These are phyloP conservation scores for Syncephalis plumigaleata DNA, from an alignment of 371 early-diverging fungal species.

Conservation along the genomic window DNA sequence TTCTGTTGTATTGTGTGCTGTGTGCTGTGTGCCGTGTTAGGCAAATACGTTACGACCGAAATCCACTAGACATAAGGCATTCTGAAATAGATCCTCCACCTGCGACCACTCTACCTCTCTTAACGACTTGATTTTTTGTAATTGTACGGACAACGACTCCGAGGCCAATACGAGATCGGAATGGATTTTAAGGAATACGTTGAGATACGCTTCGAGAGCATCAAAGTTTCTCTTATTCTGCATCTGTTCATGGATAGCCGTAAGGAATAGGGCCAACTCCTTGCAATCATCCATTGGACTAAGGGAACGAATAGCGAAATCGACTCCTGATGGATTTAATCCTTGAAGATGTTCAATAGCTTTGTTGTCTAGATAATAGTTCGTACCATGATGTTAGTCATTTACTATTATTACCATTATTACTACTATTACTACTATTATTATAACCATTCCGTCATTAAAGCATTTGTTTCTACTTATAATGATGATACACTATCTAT, in stretches of 20 bases:
- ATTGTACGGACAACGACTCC: constrained; percentile 11
- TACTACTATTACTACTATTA: too few species aligned
- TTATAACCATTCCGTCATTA: too few species aligned
- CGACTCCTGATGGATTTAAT: constrained; percentile 65
- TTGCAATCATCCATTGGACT: constrained; percentile 33
- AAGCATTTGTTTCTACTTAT: too few species aligned
- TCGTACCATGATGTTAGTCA: constrained; percentile 2
- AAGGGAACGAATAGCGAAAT: constrained; percentile 69
- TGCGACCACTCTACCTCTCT: constrained; percentile 38
- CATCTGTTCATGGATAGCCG: constrained; percentile 38
- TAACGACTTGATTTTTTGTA: constrained; percentile 10
- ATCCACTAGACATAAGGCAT: constrained; percentile 65
- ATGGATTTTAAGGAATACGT: constrained; percentile 55
- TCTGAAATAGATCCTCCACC: constrained; percentile 55
- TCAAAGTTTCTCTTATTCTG: constrained; percentile 63
- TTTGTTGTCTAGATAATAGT: constrained; percentile 13
- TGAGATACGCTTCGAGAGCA: constrained; percentile 62
- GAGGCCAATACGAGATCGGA: constrained; percentile 46
- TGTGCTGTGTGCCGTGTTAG: too few species aligned
- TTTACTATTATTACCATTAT: too few species aligned
- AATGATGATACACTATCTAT: too few species aligned
- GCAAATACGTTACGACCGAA: constrained; percentile 32
- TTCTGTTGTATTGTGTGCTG: too few species aligned
- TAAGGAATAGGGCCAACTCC: constrained; percentile 34
- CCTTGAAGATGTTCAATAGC: constrained; percentile 49